phyloP scores from a whole-genome alignment of 352 stramenopile genomes.

The Globisporangium uncinulatum region DNA sequence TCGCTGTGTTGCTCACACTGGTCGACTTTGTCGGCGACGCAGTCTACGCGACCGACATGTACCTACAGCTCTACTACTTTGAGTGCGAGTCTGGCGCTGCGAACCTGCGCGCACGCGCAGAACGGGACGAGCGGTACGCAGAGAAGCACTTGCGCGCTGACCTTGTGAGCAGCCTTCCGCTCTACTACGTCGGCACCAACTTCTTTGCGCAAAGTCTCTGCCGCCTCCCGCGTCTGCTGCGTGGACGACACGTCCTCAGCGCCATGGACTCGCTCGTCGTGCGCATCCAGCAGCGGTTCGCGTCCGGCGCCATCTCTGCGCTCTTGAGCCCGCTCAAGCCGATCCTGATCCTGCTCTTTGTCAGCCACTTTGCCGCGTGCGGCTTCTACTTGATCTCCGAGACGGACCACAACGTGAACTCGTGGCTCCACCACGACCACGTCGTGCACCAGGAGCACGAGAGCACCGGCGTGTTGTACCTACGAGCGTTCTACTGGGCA shows the following conservation, averaged over 20 bases:
- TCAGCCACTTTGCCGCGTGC: conserved; percentile 54
- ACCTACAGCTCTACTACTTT: conserved; percentile 75
- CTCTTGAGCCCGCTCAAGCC: conserved; percentile 64
- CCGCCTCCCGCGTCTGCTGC: conserved; percentile 51
- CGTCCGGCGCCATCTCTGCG: conserved; percentile 51
- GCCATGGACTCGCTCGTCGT: conserved; percentile 62
- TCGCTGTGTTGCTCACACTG: conserved; percentile 20
- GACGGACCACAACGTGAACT: conserved; percentile 50
- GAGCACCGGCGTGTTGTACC: conserved; percentile 43
- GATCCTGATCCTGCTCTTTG: conserved; percentile 52
- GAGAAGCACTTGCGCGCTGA: conserved; percentile 34
- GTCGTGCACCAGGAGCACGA: conserved; percentile 61
- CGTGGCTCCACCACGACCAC: conserved; percentile 68
- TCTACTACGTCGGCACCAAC: conserved; percentile 60
- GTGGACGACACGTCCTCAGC: conserved; percentile 27
- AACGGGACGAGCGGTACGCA: conserved; percentile 38
- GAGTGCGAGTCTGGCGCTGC: conserved; percentile 49
- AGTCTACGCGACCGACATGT: conserved; percentile 43
- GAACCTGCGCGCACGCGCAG: conserved; percentile 44
- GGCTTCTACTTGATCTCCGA: conserved; percentile 72
- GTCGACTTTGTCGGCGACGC: conserved; percentile 40
- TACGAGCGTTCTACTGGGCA: conserved; percentile 74
- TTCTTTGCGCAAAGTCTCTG: conserved; percentile 54
- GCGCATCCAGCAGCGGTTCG: conserved; percentile 59
- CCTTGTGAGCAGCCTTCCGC: conserved; percentile 35